Base-by-base conservation (phyloP, 208 protist genomes). In the Acanthamoeba sp. region DNA sequence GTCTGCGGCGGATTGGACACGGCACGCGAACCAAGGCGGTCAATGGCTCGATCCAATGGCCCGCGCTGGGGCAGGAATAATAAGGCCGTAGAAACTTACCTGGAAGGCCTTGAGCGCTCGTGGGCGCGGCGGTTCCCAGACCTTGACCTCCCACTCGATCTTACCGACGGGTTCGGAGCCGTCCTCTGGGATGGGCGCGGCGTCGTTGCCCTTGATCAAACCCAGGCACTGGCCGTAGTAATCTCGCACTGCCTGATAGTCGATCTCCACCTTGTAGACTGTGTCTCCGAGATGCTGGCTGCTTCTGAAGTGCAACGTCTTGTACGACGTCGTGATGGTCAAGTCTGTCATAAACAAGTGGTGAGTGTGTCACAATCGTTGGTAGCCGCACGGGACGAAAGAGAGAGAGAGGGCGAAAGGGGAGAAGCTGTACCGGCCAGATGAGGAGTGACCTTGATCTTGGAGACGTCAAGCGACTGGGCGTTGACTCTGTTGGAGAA, bases 121-220 rank as follows among this genome's bases (percentile, higher is more conserved):
- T 27, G 90, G 90, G 6, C 42, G 29, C 50, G 90, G 90, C 32
- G 90, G 90, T 62, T 94, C 90, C 90, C 90, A 94, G 18, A 94
- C 90, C 73, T 84, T 94, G 45, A 94, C 90, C 90, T 94, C 90
- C 90, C 90, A 94, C 38, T 85, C 90, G 48, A 94, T 94, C 36
- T 52, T 66, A n/a, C 40, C 73, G 24, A 14, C 29, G 12, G 40
- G 71, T 7, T 84, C 73, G 16, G 42, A 69, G 18, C 62, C 73
- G 12, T 94, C 90, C 36, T 94, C 90, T 4, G 52, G 45, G 22
- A 71, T 55, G 34, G 50, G 55, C 36, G 14, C 52, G 59, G 59
- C 90, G 50, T 94, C 90, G 24, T 64, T 66, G 36, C 52, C 90
- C 24, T 62, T 69, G 29, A 42, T 32, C 52, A 94, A 6, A 34